phyloP scores from a whole-genome alignment of 306 rosid species.

The Vicia sativa region DNA sequence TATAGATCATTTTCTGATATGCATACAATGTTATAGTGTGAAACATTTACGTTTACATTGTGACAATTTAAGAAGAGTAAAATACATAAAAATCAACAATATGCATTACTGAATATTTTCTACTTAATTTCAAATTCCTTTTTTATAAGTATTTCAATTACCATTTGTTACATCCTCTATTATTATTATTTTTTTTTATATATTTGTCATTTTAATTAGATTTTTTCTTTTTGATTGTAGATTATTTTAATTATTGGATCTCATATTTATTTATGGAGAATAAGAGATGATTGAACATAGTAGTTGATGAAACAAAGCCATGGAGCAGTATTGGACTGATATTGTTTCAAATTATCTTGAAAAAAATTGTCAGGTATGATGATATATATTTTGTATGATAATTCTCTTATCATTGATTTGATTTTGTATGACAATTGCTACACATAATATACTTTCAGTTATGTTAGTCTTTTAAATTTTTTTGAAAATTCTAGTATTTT shows the following conservation, averaged over 20 bases:
- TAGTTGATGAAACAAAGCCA: conserved; percentile 27
- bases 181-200: too few species aligned
- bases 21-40: not conserved
- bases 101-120: not conserved
- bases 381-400: too few species aligned
- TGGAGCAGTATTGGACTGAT: conserved; percentile 5
- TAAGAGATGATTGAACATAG: conserved; percentile 7
- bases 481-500: too few species aligned
- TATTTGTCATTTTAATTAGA: not conserved
- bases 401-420: not conserved
- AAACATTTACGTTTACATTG: not conserved
- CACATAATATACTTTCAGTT: not conserved
- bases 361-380: conserved; percentile 37
- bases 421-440: not conserved
- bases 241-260: not conserved
- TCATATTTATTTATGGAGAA: not conserved
- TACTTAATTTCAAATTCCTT: not conserved
- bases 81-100: not conserved
- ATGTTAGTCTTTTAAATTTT: too few species aligned
- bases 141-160: not conserved
- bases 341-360: conserved; percentile 24
- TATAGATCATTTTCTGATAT: not conserved
- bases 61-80: not conserved
- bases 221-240: not conserved
- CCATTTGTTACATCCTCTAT: too few species aligned